Base-by-base conservation (phyloP, 2,329 filamentous ascomycete species). In the Neodidymelliopsis sp. region DNA sequence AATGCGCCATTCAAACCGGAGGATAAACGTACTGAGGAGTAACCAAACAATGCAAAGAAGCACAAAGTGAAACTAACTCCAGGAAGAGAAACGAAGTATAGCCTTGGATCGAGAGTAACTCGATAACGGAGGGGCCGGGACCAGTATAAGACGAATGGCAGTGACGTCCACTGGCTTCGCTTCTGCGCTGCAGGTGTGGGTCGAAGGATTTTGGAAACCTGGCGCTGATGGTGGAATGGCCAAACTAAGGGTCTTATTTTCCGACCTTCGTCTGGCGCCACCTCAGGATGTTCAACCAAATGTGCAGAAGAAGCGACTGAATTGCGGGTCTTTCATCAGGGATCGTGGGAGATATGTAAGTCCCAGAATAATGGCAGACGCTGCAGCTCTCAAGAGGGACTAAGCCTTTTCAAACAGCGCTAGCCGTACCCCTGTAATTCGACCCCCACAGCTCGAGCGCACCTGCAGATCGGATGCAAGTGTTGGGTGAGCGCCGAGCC, bases 1-100 rank as follows among this genome's bases (percentile, higher is more conserved):
- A 57, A 57, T 62, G 57, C 66, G 69, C 68, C 68, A 73, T 73
- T 54, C 64, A 69, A 61, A 67, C 58, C 7, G 24, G n/a, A 55
- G 22, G 37, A 41, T 44, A 7, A 13, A 8, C 20, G 18, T 3
- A 7, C 22, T 19, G 16, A 35, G 25, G 29, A 16, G 10, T 5
- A 11, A 9, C 29, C 29, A 31, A 12, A 35, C 10, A 15, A 12
- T 6, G n/a, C 18, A 6, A 19, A 28, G n/a, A n/a, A n/a, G n/a
- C n/a, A n/a, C n/a, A 23, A 28, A 25, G 12, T 15, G 18, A 8
- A 19, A 15, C 4, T 29, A 8, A 15, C n/a, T 16, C 16, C 1
- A 29, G 13, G 8, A 8, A 35, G 10, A n/a, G 16, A 11, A 30
- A 19, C 23, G 25, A 29, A 15, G 8, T 20, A 18, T 36, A 40